These are phyloP conservation scores for Penicillium fimorum DNA, from an alignment of 495 filamentous ascomycete species.

Conservation along the genomic window DNA sequence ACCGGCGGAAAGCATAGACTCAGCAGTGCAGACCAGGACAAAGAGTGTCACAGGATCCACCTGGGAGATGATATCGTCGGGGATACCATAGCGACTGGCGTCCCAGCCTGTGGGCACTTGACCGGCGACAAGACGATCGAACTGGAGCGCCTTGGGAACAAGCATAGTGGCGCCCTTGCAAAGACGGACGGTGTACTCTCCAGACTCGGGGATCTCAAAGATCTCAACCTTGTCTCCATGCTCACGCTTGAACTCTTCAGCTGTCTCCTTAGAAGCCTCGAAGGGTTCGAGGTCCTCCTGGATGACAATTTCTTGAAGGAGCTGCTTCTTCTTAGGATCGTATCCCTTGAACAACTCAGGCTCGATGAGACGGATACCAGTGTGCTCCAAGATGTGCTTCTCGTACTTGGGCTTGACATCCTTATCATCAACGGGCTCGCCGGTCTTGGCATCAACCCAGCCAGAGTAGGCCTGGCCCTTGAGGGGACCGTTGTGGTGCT, in stretches of 20 bases:
- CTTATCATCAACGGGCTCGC: constrained; percentile 96
- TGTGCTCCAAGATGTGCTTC: constrained; percentile 92
- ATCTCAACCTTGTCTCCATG: constrained; percentile 97
- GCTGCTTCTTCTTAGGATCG: constrained; percentile 96
- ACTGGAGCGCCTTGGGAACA: constrained; percentile 94
- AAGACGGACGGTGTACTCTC: constrained; percentile 89
- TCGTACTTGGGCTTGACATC: constrained; percentile 96
- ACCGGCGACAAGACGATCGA: constrained; percentile 95
- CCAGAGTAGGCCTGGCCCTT: constrained; percentile 96
- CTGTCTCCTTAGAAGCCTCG: constrained; percentile 94
- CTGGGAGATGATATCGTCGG: constrained; percentile 95
- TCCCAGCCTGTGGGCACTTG: constrained; percentile 98
- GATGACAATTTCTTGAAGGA: constrained; percentile 96
- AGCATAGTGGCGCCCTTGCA: constrained; percentile 92
- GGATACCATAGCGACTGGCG: constrained; percentile 89
- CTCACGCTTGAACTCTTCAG: constrained; percentile 93
- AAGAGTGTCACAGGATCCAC: constrained; percentile 95
- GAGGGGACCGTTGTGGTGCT: constrained; percentile 96
- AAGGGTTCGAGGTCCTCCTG: constrained; percentile 96
- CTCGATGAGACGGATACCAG: constrained; percentile 96
- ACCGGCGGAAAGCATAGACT: constrained; percentile 85
- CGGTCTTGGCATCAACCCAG: constrained; percentile 93
- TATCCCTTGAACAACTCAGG: constrained; percentile 96
- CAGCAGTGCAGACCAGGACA: constrained; percentile 88
- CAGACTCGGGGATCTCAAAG: constrained; percentile 91